These are phyloP conservation scores for Lotus japonicus DNA, from an alignment of 306 rosid species.

Conservation along the genomic window DNA sequence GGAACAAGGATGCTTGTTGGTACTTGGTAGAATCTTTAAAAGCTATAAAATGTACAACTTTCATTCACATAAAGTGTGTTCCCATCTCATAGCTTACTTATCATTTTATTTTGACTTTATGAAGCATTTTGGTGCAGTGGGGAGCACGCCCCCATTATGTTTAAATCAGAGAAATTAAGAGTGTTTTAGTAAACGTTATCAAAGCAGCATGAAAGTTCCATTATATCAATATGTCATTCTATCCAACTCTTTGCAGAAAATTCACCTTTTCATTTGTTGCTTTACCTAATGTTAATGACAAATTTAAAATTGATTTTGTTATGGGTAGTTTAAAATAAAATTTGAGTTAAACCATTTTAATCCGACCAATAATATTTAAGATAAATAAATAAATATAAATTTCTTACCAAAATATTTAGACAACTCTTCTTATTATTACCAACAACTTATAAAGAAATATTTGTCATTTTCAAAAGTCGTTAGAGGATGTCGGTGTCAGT, in stretches of 20 bases:
- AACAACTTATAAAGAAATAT: background rate
- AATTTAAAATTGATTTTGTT: background rate
- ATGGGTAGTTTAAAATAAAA: no score
- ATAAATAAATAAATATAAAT: no score
- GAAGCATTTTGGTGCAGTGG: background rate
- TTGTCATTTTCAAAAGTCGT: no score
- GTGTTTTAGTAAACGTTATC: no score
- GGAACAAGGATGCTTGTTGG: conserved; percentile 23
- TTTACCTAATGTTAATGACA: no score
- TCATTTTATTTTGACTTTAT: conserved; percentile 26
- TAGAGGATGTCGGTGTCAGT: no score
- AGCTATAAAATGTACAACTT: background rate
- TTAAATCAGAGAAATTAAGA: background rate
- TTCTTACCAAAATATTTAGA: no score
- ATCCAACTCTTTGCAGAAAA: background rate
- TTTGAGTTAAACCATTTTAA: no score
- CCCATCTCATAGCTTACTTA: conserved; percentile 14
- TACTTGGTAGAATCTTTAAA: conserved; percentile 26
- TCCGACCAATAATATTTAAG: no score
- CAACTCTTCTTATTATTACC: no score
- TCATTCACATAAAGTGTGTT: conserved; percentile 19
- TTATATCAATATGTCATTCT: no score
- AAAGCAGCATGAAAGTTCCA: background rate
- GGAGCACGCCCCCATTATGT: background rate
- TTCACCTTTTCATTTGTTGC: background rate